Evolutionary conservation across 2,329 filamentous ascomycete genomes (phyloP).

Genomic region (Ceratocystis papillata): DNA sequence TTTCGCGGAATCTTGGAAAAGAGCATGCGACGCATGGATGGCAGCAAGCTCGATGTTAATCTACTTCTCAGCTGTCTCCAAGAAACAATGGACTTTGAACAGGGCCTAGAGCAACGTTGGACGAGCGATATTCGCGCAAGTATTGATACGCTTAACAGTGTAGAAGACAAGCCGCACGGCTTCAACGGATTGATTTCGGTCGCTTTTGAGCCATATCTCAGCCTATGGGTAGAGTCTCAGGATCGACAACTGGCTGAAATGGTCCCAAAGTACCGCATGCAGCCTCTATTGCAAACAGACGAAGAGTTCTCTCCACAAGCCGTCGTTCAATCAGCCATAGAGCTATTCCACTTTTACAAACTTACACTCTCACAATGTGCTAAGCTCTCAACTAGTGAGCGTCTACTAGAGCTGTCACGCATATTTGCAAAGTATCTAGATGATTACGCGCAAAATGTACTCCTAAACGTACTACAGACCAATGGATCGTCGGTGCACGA

Average conservation of each 20-base stretch:
- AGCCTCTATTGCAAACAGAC: slow-evolving; percentile 67
- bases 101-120: slow-evolving; percentile 77
- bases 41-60: slow-evolving; percentile 77
- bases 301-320: slow-evolving; percentile 87
- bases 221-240: slow-evolving; percentile 93
- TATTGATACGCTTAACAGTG: slow-evolving; percentile 77
- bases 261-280: slow-evolving; percentile 77
- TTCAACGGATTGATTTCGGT: slow-evolving; percentile 90
- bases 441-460: slow-evolving; percentile 85
- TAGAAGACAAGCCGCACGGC: slow-evolving; percentile 61
- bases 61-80: slow-evolving; percentile 79
- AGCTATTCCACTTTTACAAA: slow-evolving; percentile 95
- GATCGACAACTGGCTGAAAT: slow-evolving; percentile 75
- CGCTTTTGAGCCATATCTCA: slow-evolving; percentile 94
- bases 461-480: slow-evolving; percentile 57
- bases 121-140: slow-evolving; percentile 62
- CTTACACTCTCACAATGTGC: slow-evolving; percentile 87
- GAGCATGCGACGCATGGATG: slow-evolving; percentile 66
- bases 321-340: slow-evolving; percentile 86
- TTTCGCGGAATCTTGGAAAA: slow-evolving; percentile 86
- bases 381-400: slow-evolving; percentile 83
- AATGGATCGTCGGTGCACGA: slow-evolving; percentile 58
- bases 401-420: slow-evolving; percentile 71
- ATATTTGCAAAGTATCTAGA: slow-evolving; percentile 89
- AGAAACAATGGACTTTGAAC: slow-evolving; percentile 94